Evolutionary conservation across 1,284 basidiomycete species (phyloP).

Genomic region (Neonothopanus nambi): DNA sequence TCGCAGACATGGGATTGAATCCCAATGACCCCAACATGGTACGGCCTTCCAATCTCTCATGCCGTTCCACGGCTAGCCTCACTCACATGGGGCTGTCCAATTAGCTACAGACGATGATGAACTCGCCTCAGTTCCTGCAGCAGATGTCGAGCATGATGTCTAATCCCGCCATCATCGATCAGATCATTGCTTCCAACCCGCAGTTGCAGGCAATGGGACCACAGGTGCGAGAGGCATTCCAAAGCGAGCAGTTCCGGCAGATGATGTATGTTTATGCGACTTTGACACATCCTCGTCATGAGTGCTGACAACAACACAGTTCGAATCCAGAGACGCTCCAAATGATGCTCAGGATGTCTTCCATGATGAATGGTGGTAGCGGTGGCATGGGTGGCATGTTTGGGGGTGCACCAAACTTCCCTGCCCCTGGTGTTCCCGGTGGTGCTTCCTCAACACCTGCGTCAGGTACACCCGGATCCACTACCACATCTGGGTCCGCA

Average conservation of each 20-base stretch:
- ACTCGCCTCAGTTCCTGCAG: slow-evolving; percentile 76
- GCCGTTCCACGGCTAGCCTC: not conserved
- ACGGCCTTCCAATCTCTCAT: slow-evolving; percentile 23
- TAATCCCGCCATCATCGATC: slow-evolving; percentile 82
- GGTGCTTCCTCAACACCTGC: slow-evolving; percentile 28
- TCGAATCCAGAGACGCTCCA: slow-evolving; percentile 79
- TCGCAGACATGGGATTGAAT: slow-evolving; percentile 84
- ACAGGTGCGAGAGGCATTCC: slow-evolving; percentile 78
- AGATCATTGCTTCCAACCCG: slow-evolving; percentile 80
- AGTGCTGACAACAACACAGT: slow-evolving; percentile 31
- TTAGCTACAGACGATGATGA: slow-evolving; percentile 82
- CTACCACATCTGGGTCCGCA: slow-evolving; percentile 15
- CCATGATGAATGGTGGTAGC: slow-evolving; percentile 50
- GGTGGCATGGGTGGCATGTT: slow-evolving; percentile 23
- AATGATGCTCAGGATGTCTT: slow-evolving; percentile 82
- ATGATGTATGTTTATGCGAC: slow-evolving; percentile 60
- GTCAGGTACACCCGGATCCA: slow-evolving; percentile 26
- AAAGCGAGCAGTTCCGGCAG: slow-evolving; percentile 78
- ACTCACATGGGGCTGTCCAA: not conserved
- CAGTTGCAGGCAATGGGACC: slow-evolving; percentile 79
- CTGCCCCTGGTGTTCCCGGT: slow-evolving; percentile 55
- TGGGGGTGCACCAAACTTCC: slow-evolving; percentile 39
- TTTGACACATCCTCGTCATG: not conserved
- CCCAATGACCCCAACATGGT: slow-evolving; percentile 90
- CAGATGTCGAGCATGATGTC: slow-evolving; percentile 78